These are phyloP conservation scores for Talaromyces sp. DNA, from an alignment of 2,329 filamentous ascomycete genomes.

Conservation along the genomic window DNA sequence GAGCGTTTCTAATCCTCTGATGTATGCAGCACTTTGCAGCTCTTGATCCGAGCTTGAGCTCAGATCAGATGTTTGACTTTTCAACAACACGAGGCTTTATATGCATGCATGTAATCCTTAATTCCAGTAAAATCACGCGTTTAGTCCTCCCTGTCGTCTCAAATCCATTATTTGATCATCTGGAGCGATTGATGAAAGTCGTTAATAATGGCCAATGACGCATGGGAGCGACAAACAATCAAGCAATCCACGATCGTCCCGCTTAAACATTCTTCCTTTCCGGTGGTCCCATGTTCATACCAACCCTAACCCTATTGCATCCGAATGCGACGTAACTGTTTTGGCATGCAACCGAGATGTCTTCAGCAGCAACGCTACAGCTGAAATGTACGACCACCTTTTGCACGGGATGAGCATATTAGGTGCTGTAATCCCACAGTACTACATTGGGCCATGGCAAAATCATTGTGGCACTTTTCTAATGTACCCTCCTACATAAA, in stretches of 20 bases:
- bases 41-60: constrained; percentile 5
- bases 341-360: not conserved
- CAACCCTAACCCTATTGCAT: not conserved
- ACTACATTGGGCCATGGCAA: not conserved
- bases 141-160: not conserved
- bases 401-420: not conserved
- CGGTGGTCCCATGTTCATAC: not conserved
- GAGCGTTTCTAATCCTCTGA: not conserved
- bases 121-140: not conserved
- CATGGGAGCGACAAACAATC: not conserved
- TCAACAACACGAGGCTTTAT: not conserved
- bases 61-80: not conserved
- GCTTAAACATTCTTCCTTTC: constrained; percentile 2
- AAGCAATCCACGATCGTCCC: not conserved
- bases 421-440: not conserved
- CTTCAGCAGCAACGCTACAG: not conserved
- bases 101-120: not conserved
- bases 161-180: not conserved
- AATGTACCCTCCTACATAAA: not conserved
- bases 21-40: not conserved
- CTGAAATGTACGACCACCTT: not conserved
- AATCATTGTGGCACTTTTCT: not conserved
- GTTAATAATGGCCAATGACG: not conserved
- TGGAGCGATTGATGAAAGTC: not conserved
- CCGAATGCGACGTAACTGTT: not conserved